These are phyloP conservation scores for Melampsora americana DNA, from an alignment of 1,284 basidiomycete species.

Conservation along the genomic window DNA sequence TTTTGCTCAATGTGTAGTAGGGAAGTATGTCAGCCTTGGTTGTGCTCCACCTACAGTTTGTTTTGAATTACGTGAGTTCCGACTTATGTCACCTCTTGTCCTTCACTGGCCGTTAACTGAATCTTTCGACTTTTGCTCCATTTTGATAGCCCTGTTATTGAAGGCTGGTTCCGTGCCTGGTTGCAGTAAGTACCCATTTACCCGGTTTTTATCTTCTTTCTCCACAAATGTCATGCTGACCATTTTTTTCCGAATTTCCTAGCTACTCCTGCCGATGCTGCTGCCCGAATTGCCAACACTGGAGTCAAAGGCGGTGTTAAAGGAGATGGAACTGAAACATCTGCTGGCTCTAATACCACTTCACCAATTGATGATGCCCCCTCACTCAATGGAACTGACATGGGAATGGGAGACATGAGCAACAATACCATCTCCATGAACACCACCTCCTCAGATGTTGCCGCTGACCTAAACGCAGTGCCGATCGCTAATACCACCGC, in stretches of 20 bases:
- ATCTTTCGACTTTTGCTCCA: not conserved
- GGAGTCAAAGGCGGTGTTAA: too few relatives aligned
- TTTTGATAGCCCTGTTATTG: conserved; percentile 26
- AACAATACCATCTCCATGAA: not conserved
- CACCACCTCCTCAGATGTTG: not conserved
- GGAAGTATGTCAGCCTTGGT: conserved; percentile 29
- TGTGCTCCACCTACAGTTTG: conserved; percentile 23
- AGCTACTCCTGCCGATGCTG: conserved; percentile 28
- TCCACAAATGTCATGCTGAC: not conserved
- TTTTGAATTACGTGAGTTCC: conserved; percentile 39
- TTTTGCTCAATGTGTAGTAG: conserved; percentile 39
- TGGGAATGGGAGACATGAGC: not conserved
- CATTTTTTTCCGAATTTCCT: not conserved
- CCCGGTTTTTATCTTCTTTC: not conserved
- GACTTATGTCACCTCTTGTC: not conserved
- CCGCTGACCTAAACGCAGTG: not conserved
- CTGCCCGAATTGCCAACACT: not conserved
- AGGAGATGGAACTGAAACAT: too few relatives aligned
- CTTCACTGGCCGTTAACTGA: not conserved
- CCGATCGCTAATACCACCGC: not conserved
- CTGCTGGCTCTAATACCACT: not conserved
- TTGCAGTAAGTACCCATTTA: conserved; percentile 20
- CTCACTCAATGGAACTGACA: not conserved
- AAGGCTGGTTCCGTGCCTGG: conserved; percentile 25
- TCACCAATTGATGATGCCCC: not conserved